A percentile compares a stretch with the other conserved stretches of the same genome.
These are phyloP conservation scores for Homolaphlyctis polyrhiza DNA, from an alignment of 371 early-diverging fungal species.

Conservation along the genomic window DNA sequence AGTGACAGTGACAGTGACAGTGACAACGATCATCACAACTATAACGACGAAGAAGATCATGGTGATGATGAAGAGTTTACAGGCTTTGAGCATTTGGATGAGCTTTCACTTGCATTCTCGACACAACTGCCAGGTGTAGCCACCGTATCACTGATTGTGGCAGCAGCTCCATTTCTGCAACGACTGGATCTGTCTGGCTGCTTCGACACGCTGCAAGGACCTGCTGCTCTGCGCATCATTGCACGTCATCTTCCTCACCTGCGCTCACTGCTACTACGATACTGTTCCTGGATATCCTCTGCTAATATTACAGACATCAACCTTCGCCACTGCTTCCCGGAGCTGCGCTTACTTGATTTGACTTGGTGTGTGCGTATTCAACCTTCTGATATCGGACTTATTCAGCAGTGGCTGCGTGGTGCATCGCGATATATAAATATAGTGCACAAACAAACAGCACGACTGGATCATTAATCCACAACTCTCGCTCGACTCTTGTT, in stretches of 20 bases:
- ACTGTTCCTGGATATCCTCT: not conserved
- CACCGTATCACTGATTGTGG: not conserved
- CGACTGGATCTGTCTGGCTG: not conserved
- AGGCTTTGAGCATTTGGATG: not conserved
- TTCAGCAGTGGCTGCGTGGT: no score
- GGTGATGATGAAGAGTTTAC: no score
- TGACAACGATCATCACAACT: no score
- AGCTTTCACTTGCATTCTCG: not conserved
- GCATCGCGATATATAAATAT: no score
- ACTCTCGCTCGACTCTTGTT: no score
- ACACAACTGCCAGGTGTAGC: not conserved
- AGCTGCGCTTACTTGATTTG: not conserved
- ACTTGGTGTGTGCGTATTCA: not conserved
- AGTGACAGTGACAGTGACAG: no score
- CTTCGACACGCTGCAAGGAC: not conserved
- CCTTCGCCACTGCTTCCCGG: not conserved
- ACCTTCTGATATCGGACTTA: no score
- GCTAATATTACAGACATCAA: not conserved
- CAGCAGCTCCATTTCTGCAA: not conserved
- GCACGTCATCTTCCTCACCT: not conserved
- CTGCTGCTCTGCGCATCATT: not conserved
- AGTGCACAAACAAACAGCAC: no score
- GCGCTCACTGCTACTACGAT: not conserved
- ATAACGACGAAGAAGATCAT: no score
- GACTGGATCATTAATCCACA: no score